These are phyloP conservation scores for Termitomyces sp. DNA, from an alignment of 768 basidiomycete genomes.

Conservation along the genomic window DNA sequence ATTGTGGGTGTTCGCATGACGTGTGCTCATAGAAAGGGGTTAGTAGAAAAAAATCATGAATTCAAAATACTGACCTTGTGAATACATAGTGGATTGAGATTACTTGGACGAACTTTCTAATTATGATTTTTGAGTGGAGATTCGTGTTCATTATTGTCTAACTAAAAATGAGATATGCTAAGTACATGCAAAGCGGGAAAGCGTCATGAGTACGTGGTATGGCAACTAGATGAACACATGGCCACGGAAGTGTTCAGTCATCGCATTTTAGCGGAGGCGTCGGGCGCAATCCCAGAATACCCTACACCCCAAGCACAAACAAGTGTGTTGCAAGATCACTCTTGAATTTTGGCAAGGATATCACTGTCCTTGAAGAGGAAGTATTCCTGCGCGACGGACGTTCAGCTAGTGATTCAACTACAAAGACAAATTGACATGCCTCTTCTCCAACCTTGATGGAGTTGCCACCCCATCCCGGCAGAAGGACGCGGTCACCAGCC, in stretches of 20 bases:
- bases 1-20: conserved; percentile 2
- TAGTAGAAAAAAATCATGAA: neutral
- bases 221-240: neutral
- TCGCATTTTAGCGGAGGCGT: neutral
- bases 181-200: conserved; percentile 5
- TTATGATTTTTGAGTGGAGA: conserved; percentile 2
- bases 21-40: neutral
- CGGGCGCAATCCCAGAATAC: neutral
- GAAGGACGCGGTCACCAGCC: conserved; percentile 86
- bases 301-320: neutral
- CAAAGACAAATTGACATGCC: conserved; percentile 39
- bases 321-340: conserved; percentile 41
- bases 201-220: neutral
- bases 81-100: neutral
- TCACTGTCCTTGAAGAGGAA: conserved; percentile 92
- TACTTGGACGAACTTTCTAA: neutral
- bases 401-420: neutral
- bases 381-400: conserved; percentile 64
- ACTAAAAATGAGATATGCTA: neutral
- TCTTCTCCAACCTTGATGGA: conserved; percentile 96
- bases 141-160: conserved; percentile 1
- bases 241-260: neutral
- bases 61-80: neutral
- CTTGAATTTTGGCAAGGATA: conserved; percentile 94
- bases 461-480: conserved; percentile 96